Evolutionary conservation across 139 green algal genomes (phyloP).

Genomic region (Volvox africanus): DNA sequence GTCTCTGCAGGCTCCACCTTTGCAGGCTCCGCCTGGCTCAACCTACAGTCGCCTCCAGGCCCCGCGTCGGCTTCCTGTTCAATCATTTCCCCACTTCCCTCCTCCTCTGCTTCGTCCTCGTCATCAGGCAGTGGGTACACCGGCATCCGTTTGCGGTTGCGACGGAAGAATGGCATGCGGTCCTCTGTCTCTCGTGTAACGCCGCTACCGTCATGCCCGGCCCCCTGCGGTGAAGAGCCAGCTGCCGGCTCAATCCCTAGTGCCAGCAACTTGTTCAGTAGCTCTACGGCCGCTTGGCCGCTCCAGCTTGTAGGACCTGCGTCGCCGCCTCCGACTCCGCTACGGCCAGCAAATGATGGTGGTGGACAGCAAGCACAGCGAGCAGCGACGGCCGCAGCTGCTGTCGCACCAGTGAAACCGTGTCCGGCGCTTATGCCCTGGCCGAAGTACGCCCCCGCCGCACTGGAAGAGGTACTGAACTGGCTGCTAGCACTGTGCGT

Average conservation of each 20-base stretch:
- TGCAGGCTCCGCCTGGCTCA: too few relatives aligned
- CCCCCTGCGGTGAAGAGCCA: background rate
- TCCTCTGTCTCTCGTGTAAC: background rate
- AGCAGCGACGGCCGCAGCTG: background rate
- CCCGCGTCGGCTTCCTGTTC: background rate
- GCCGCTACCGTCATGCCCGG: background rate
- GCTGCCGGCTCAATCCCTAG: conserved; percentile 9
- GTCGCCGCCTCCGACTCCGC: background rate
- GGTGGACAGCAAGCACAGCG: conserved; percentile 22
- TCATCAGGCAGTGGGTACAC: conserved; percentile 21
- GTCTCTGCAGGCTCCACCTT: too few relatives aligned
- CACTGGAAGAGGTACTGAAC: background rate
- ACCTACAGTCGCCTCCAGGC: too few relatives aligned
- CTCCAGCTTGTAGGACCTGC: background rate
- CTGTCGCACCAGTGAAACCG: background rate
- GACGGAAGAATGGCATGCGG: conserved; percentile 13
- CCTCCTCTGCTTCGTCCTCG: conserved; percentile 4
- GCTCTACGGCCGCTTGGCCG: conserved; percentile 9
- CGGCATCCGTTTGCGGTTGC: conserved; percentile 35
- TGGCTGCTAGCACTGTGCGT: background rate
- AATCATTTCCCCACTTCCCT: background rate
- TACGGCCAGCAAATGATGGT: background rate
- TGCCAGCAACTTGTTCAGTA: conserved; percentile 32
- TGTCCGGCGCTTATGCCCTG: background rate
- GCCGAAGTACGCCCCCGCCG: background rate